Conservation (phyloP, 768 basidiomycete species). For the Mycena maculata region DNA sequence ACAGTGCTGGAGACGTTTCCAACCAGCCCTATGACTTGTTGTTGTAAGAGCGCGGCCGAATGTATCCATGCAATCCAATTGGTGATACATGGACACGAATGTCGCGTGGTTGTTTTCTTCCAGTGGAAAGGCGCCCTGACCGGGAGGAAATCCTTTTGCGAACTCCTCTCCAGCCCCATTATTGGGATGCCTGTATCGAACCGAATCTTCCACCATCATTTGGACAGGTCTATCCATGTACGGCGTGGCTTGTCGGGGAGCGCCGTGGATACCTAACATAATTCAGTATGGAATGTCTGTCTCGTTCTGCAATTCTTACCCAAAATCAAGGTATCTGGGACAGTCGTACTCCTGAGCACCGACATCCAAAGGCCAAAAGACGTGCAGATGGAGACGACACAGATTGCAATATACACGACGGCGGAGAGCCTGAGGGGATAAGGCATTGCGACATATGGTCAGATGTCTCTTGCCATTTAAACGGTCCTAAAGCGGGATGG, state of each 20-base stretch:
- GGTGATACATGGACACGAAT: constrained; percentile 51
- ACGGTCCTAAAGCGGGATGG: no score
- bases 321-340: not conserved
- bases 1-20: constrained; percentile 46
- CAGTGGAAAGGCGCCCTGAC: not conserved
- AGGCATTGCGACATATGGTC: not conserved
- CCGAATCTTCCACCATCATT: not conserved
- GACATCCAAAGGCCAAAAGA: not conserved
- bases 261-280: not conserved
- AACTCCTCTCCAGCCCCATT: not conserved
- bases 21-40: constrained; percentile 24
- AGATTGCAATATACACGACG: not conserved
- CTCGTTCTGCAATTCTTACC: not conserved
- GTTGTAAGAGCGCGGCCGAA: constrained; percentile 41
- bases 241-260: not conserved
- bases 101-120: constrained; percentile 41
- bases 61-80: constrained; percentile 50
- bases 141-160: not conserved
- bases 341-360: not conserved
- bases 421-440: not conserved
- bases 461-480: no score
- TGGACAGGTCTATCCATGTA: not conserved
- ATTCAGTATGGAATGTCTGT: not conserved
- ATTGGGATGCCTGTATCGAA: not conserved
- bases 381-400: not conserved